Conservation (phyloP, 2,329 filamentous ascomycete species). For the Cladosporium austrohemisphaericum region DNA sequence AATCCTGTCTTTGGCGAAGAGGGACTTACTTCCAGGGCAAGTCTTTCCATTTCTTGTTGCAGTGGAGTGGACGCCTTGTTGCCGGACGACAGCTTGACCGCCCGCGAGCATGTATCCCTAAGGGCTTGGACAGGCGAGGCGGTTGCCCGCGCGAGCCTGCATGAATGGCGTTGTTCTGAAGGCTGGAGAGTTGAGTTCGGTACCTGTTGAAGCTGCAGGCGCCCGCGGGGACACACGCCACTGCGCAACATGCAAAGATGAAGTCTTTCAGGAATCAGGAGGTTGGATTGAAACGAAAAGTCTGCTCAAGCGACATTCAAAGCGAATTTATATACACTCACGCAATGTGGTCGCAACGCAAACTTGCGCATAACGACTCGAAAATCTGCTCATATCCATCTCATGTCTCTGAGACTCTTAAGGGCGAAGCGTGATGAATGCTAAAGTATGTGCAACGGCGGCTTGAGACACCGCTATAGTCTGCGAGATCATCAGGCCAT, state of each 20-base stretch:
- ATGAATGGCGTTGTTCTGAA: constrained; percentile 1
- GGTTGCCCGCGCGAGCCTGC: no score
- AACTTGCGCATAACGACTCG: constrained; percentile 8
- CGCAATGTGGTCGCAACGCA: neutral
- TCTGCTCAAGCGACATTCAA: no score
- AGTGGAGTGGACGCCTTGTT: neutral
- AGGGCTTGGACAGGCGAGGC: no score
- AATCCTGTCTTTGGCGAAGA: neutral
- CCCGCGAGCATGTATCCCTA: no score
- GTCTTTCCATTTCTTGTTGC: neutral
- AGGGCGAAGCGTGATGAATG: no score
- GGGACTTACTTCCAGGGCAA: neutral
- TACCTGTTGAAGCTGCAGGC: constrained; percentile 2
- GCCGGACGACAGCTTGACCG: no score
- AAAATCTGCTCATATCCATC: constrained; percentile 10
- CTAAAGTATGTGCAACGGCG: no score
- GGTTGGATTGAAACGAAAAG: no score
- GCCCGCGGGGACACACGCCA: neutral
- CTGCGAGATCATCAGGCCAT: no score
- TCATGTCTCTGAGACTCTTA: constrained; percentile 6
- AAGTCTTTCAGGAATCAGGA: no score
- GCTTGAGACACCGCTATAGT: no score
- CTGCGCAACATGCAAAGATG: no score
- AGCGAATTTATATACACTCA: constrained; percentile 1
- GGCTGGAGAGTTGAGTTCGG: neutral